Conservation (phyloP, 768 basidiomycete species). For the Dentipellis sp. region DNA sequence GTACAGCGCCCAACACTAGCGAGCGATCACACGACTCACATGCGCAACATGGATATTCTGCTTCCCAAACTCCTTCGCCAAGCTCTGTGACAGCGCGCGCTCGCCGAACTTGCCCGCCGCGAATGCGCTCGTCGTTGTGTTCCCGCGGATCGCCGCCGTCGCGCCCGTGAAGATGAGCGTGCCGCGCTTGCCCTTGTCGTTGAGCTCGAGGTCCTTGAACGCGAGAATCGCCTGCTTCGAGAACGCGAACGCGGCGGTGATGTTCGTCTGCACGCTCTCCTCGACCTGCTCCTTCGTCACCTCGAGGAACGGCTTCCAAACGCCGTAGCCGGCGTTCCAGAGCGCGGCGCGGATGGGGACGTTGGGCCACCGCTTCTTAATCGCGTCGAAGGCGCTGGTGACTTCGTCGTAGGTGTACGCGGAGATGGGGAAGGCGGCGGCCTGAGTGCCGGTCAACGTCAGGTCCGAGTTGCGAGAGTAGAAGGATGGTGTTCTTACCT, state of each 20-base stretch:
- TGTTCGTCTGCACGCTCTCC: slow-evolving; percentile 21
- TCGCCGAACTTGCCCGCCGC: slow-evolving; percentile 32
- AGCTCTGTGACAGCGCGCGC: slow-evolving; percentile 32
- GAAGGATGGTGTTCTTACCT: slow-evolving; percentile 14
- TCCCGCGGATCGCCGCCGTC: slow-evolving; percentile 31
- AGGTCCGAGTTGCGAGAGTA: neutral
- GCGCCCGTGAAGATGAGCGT: slow-evolving; percentile 37
- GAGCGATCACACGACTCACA: neutral
- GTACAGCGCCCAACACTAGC: neutral
- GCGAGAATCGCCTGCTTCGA: slow-evolving; percentile 23
- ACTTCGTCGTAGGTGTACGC: slow-evolving; percentile 25
- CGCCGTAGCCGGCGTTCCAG: slow-evolving; percentile 28
- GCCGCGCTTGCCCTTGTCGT: slow-evolving; percentile 27
- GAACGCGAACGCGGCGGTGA: slow-evolving; percentile 32
- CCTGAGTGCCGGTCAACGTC: slow-evolving; percentile 16
- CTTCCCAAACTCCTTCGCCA: slow-evolving; percentile 35
- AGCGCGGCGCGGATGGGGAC: slow-evolving; percentile 30
- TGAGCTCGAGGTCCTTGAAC: slow-evolving; percentile 24
- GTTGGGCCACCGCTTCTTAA: slow-evolving; percentile 23
- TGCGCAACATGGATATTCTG: slow-evolving; percentile 32
- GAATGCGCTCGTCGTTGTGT: slow-evolving; percentile 28
- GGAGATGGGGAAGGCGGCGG: slow-evolving; percentile 27
- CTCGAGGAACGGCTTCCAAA: slow-evolving; percentile 31
- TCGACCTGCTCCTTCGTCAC: slow-evolving; percentile 28
- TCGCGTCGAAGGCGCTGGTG: slow-evolving; percentile 23